Evolutionary conservation across 1,284 basidiomycete species (phyloP), one percentile per base, ranked within the genome.

Genomic region (Ceratobasidium sp.): DNA sequence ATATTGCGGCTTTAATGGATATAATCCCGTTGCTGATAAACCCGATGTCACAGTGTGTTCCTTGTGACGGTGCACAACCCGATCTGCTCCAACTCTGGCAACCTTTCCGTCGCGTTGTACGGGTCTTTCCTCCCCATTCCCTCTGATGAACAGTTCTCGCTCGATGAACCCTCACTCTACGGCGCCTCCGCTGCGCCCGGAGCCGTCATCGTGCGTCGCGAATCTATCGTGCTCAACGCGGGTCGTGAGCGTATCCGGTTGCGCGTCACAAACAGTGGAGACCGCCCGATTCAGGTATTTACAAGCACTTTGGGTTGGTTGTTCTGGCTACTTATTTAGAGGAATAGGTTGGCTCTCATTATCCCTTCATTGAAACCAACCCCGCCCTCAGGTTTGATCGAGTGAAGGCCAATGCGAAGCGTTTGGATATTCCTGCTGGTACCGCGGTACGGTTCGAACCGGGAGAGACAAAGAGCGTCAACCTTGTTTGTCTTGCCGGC

Each of bases 361-460:
- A 96, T 84, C 94, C 92, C 78, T 98, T 99, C 85, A 88, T 94
- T 80, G 97, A 99, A 85, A 94, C 94, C 18, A 99, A 99, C 85
- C 85, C 90, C 0, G 87, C 89, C 0, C 89, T 99, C 7, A 87
- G 87, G 1, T 99, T 99, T 82, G 96, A 98, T 85, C 92, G 98
- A 18, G 85, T 86, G 1, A 88, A 90, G 75, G 90, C 96, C 0
- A 93, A 97, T 78, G 95, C 94, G 3, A 96, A 91, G 82, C 90
- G 94, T 20, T 90, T 99, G 2, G 96, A 99, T 84, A 97, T 99
- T 69, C 87, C 96, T 0, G 93, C 98, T 0, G 97, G 96, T 7
- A 99, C 96, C 0, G 97, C 98, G 1, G 94, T 98, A 5, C 92
- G 98, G 23, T 99, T 99, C 83, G 98, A 99, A 83, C 97, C 98